Percentiles rank a stretch among this genome's conserved stretches.
Evolutionary conservation across 1,284 basidiomycete species (phyloP).

Genomic region (Chiua sp.): DNA sequence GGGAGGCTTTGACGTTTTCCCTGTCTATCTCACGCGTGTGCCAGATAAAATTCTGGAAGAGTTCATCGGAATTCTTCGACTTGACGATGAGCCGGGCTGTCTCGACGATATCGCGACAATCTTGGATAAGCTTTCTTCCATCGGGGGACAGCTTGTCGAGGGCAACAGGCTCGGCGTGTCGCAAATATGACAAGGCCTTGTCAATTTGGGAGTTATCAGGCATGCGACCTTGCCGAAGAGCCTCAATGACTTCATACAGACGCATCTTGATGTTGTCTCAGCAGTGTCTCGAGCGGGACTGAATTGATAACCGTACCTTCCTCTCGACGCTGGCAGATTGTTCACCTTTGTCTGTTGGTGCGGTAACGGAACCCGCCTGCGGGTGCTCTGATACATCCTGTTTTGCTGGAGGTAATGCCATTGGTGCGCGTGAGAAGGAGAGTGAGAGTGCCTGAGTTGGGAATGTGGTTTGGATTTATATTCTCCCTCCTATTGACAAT

Average conservation of each 20-base stretch:
- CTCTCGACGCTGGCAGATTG: slow-evolving; percentile 69
- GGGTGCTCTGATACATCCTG: slow-evolving; percentile 67
- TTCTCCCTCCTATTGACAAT: slow-evolving; percentile 13
- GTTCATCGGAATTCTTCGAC: slow-evolving; percentile 89
- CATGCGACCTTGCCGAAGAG: slow-evolving; percentile 78
- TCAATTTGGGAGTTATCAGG: slow-evolving; percentile 86
- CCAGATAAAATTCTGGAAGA: slow-evolving; percentile 89
- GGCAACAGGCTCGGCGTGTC: slow-evolving; percentile 71
- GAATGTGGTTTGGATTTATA: slow-evolving; percentile 5
- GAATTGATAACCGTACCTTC: slow-evolving; percentile 45
- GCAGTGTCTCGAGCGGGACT: neutral
- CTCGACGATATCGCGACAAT: slow-evolving; percentile 75
- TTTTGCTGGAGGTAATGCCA: slow-evolving; percentile 66
- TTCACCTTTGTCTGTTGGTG: slow-evolving; percentile 56
- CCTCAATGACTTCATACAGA: slow-evolving; percentile 80
- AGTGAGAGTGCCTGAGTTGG: neutral
- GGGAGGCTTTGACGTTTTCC: slow-evolving; percentile 47
- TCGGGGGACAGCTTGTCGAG: slow-evolving; percentile 72
- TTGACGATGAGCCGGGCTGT: slow-evolving; percentile 72
- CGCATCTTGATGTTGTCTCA: slow-evolving; percentile 49
- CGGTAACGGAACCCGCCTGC: slow-evolving; percentile 55
- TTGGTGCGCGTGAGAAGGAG: slow-evolving; percentile 30
- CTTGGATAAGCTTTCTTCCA: slow-evolving; percentile 78
- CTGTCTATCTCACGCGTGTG: slow-evolving; percentile 66
- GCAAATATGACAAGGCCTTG: slow-evolving; percentile 70